Evolutionary conservation across 164 flowering plant genomes (phyloP), one percentile per base, ranked within the genome.

Genomic region (Annona squamosa): DNA sequence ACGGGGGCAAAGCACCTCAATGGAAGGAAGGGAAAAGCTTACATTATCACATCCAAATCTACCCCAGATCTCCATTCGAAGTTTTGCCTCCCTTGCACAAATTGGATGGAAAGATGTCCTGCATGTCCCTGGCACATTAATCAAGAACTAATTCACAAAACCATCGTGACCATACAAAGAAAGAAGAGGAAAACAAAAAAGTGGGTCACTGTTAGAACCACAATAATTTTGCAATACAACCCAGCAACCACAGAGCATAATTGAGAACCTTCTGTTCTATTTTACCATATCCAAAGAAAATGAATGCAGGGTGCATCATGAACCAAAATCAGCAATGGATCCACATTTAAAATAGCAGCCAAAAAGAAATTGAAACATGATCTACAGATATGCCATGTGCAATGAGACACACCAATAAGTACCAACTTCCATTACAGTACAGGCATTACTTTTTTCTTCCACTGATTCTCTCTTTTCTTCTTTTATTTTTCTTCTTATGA

Each of bases 51-150:
- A 79, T 63, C 91, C 97, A 79, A 81, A 74, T 81, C 85, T 95
- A 67, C 96, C 98, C 98, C 99, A 91, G 10, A 93, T 87, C 87
- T 95, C 99, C 88, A 93, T 86, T 78, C 87, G 85, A 57, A 89
- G 86, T 71, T 85, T 87, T 63, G 94, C 99, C 80, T 90, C 99
- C 84, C 98, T 85, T 18, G 98, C 98, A 87, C 99, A 95, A 70
- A 87, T 80, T 71, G 99, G 99, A 85, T 95, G 99, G 74, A 95
- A 95, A n/a, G 96, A 80, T 73, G 91, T 83, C 80, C 99, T 85
- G 82, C 99, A 95, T 52, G 94, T 75, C 82, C 96, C 99, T 95
- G 86, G 71, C 73, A 59, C 71, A 69, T 67, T 56, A 75, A 19
- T 42, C 46, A 42, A 41, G 46, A 66, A 43, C 45, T 46, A 66